A percentile compares a stretch with the other conserved stretches of the same genome.
Evolutionary conservation across 2,329 filamentous ascomycete genomes (phyloP).

Genomic region (Laburnicola sp.): DNA sequence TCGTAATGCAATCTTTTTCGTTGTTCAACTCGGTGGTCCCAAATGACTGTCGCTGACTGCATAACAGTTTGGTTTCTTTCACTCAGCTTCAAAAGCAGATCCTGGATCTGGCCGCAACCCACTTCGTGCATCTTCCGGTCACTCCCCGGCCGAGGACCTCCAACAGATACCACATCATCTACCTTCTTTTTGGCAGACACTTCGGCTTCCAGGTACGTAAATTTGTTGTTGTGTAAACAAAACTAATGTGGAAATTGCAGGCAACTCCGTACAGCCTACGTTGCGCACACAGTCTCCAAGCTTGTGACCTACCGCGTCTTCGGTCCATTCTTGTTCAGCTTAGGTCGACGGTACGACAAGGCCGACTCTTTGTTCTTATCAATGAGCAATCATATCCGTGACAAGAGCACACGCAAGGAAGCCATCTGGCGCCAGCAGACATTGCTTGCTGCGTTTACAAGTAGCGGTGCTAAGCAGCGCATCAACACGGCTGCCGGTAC

Average conservation of each 20-base stretch:
- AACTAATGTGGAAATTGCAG: slow-evolving; percentile 24
- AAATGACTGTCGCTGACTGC: slow-evolving; percentile 22
- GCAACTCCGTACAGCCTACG: slow-evolving; percentile 57
- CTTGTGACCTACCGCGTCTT: slow-evolving; percentile 61
- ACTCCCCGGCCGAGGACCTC: slow-evolving; percentile 55
- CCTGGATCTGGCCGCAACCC: slow-evolving; percentile 55
- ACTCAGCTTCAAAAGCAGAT: slow-evolving; percentile 56
- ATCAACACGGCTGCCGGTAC: slow-evolving; percentile 59
- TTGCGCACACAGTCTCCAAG: slow-evolving; percentile 60
- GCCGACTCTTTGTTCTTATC: slow-evolving; percentile 59
- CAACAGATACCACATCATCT: slow-evolving; percentile 56
- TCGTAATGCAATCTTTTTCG: slow-evolving; percentile 33
- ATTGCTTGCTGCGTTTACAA: slow-evolving; percentile 60
- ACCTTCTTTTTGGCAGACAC: slow-evolving; percentile 60
- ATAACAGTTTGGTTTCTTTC: slow-evolving; percentile 55
- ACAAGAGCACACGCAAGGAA: slow-evolving; percentile 60
- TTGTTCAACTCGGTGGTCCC: slow-evolving; percentile 11
- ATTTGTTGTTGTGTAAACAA: background rate
- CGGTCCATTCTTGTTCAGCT: slow-evolving; percentile 61
- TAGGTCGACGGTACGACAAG: slow-evolving; percentile 58
- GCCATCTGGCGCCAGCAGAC: slow-evolving; percentile 63
- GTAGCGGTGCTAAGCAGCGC: slow-evolving; percentile 59
- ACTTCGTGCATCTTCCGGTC: slow-evolving; percentile 57
- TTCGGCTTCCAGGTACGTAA: slow-evolving; percentile 48
- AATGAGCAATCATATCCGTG: slow-evolving; percentile 59